Conservation (phyloP, 2,329 filamentous ascomycete species). For the Mollisia scopiformis region DNA sequence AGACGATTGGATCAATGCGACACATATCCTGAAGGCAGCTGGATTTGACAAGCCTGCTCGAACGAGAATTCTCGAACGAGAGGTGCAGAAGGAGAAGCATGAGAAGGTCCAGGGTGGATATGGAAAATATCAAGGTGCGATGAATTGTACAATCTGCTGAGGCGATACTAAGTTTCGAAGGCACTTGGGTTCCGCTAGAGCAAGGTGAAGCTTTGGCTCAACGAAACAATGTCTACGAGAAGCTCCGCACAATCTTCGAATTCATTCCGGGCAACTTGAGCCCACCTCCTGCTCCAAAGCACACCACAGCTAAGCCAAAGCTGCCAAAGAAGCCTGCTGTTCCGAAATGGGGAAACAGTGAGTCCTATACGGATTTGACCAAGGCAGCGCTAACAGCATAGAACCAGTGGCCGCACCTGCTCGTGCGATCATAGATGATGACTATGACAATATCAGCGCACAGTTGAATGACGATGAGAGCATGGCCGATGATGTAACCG, state of each 20-base stretch:
- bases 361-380: constrained; percentile 24
- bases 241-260: constrained; percentile 86
- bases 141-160: neutral
- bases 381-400: constrained; percentile 30
- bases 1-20: constrained; percentile 99
- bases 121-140: constrained; percentile 90
- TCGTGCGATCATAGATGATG: constrained; percentile 62
- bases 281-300: constrained; percentile 91
- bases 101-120: constrained; percentile 99
- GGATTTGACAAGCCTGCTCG: constrained; percentile 96
- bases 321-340: constrained; percentile 68
- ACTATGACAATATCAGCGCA: constrained; percentile 64
- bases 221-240: constrained; percentile 84
- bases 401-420: constrained; percentile 43
- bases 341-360: constrained; percentile 57
- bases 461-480: constrained; percentile 77
- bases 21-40: constrained; percentile 95
- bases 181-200: constrained; percentile 93
- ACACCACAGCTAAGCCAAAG: constrained; percentile 86
- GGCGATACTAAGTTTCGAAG: constrained; percentile 45
- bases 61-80: constrained; percentile 92
- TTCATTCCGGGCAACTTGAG: constrained; percentile 83
- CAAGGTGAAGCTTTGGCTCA: constrained; percentile 81
- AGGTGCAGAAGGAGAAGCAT: constrained; percentile 94
- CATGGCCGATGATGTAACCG: constrained; percentile 74